Evolutionary conservation across 208 protist genomes (phyloP).

Genomic region (Herpetomonas tarakana): DNA sequence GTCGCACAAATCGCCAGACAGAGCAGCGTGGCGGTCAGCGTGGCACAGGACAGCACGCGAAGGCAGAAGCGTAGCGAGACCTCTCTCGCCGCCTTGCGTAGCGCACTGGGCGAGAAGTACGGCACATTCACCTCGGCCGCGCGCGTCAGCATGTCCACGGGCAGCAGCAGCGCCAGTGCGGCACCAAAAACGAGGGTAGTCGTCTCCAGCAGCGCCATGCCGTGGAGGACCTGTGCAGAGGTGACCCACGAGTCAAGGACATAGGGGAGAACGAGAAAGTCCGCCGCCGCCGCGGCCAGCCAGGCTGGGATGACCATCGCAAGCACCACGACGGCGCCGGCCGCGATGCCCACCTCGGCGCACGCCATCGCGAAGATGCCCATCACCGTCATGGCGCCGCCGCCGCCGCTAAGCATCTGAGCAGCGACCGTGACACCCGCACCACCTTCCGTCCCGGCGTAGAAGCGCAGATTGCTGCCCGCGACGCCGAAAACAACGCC

Average conservation of each 20-base stretch:
- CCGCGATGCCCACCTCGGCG: slow-evolving; percentile 2
- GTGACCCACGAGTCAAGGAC: background rate
- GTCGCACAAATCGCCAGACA: background rate
- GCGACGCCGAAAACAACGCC: background rate
- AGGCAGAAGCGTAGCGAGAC: slow-evolving; percentile 3
- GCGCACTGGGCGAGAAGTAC: background rate
- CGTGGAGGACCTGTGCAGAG: background rate
- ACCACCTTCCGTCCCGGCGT: background rate
- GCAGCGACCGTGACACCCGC: background rate
- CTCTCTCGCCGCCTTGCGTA: background rate
- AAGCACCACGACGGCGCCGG: background rate
- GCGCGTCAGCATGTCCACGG: background rate
- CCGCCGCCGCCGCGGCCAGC: background rate
- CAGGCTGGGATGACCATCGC: background rate
- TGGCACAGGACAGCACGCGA: background rate
- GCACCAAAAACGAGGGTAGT: background rate
- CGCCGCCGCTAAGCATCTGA: background rate
- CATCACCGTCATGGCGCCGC: background rate
- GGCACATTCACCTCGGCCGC: background rate
- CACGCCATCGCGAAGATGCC: background rate
- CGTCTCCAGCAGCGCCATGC: background rate
- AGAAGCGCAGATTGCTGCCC: background rate
- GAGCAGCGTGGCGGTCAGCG: background rate
- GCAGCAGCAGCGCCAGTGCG: background rate
- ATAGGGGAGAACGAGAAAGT: background rate